phyloP scores from a whole-genome alignment of 345 rosid genomes.

The Hevea brasiliensis region DNA sequence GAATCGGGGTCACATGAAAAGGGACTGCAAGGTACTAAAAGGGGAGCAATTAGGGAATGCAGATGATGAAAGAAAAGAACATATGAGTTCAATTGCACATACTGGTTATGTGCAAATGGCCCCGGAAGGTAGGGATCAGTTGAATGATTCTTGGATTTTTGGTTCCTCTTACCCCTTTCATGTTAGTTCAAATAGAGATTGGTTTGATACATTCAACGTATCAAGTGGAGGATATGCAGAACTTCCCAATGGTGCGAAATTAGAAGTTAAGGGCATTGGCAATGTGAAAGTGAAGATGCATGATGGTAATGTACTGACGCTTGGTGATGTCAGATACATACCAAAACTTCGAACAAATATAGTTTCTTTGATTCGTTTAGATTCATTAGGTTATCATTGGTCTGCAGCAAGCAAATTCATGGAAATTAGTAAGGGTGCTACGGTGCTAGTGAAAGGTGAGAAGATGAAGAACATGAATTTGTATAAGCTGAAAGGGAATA shows the following conservation, averaged over 20 bases:
- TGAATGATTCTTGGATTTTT: no score
- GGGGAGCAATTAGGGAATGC: background rate
- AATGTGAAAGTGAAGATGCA: background rate
- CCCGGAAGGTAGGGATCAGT: no score
- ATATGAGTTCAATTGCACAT: background rate
- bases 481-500: background rate
- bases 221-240: background rate
- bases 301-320: background rate
- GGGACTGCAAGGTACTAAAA: background rate
- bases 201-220: background rate
- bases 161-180: no score
- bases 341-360: background rate
- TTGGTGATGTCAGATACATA: background rate
- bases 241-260: background rate
- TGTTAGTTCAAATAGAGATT: background rate
- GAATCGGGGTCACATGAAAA: background rate
- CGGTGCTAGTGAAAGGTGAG: background rate
- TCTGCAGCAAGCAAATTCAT: background rate
- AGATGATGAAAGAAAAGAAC: background rate
- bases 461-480: background rate
- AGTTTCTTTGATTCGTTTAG: background rate
- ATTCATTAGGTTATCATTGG: background rate
- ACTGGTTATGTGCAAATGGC: no score
- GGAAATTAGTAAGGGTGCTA: background rate
- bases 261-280: background rate